Conservation (phyloP, 768 basidiomycete genomes). For the Pisolithus microcarpus region DNA sequence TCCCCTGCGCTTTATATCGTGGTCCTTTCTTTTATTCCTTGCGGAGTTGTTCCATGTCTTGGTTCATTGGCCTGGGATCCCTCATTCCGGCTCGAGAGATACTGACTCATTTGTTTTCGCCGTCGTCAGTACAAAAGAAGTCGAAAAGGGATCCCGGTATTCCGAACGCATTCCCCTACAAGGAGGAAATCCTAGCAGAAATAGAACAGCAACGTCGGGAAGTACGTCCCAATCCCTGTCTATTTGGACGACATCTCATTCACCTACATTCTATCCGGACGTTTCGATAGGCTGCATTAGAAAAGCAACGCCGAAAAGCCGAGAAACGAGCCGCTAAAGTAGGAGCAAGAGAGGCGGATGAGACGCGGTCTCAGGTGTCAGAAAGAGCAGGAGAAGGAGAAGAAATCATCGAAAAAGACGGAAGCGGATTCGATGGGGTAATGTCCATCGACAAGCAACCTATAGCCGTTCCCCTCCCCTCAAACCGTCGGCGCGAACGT, state of each 20-base stretch:
- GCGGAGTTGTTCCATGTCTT: too few relatives aligned
- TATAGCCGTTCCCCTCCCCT: background rate
- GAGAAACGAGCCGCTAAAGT: conserved; percentile 45
- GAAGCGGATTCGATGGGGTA: conserved; percentile 34
- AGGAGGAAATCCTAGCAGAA: conserved; percentile 90
- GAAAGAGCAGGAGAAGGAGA: conserved; percentile 23
- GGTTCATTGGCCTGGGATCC: conserved; percentile 1
- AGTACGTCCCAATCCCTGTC: conserved; percentile 30
- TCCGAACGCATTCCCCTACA: conserved; percentile 89
- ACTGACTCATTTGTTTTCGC: conserved; percentile 1
- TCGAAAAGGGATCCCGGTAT: conserved; percentile 81
- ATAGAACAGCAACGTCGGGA: conserved; percentile 72
- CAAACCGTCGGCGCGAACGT: background rate
- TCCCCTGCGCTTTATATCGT: background rate
- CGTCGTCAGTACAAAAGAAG: conserved; percentile 50
- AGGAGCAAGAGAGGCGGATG: conserved; percentile 15
- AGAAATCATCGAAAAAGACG: conserved; percentile 22
- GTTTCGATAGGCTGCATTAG: conserved; percentile 60
- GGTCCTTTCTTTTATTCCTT: background rate
- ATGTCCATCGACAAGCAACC: conserved; percentile 14
- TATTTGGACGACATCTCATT: background rate
- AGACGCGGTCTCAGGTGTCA: conserved; percentile 19
- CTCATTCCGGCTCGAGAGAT: background rate
- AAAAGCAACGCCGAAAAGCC: conserved; percentile 60
- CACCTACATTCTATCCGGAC: background rate